phyloP scores from a whole-genome alignment of 139 green algal genomes.

The Closterium sp. region DNA sequence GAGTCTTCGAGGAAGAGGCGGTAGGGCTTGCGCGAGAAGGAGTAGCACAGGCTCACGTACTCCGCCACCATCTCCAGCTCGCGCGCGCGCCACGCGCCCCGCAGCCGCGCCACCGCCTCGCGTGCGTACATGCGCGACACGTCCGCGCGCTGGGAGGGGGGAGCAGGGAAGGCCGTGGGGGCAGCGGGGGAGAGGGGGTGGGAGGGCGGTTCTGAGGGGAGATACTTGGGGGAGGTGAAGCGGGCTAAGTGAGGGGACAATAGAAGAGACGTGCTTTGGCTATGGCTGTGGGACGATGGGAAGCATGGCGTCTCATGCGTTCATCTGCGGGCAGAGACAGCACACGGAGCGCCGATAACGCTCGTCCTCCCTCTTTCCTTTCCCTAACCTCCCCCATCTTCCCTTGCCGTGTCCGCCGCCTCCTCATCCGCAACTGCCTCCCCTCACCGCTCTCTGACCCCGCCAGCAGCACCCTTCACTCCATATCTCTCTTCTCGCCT shows the following conservation, averaged over 20 bases:
- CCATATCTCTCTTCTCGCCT: not conserved
- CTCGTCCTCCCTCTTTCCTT: not conserved
- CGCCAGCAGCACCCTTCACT: not conserved
- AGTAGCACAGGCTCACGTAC: conserved; percentile 25
- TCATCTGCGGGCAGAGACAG: too few species aligned
- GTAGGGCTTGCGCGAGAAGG: conserved; percentile 48
- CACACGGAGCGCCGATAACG: too few species aligned
- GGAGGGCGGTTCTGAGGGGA: not conserved
- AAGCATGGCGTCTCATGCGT: too few species aligned
- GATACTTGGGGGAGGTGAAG: not conserved
- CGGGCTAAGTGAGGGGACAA: too few species aligned
- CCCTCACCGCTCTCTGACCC: not conserved
- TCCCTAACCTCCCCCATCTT: conserved; percentile 14
- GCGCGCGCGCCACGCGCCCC: conserved; percentile 1
- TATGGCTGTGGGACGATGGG: too few species aligned
- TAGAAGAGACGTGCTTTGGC: too few species aligned
- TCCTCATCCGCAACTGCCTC: not conserved
- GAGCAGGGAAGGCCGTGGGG: not conserved
- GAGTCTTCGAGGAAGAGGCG: conserved; percentile 36
- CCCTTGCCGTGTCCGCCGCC: not conserved
- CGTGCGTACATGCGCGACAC: conserved; percentile 36
- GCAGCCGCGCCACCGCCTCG: conserved; percentile 21
- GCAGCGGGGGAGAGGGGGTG: conserved; percentile 10
- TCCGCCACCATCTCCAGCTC: conserved; percentile 13
- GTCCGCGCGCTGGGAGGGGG: conserved; percentile 23